These are phyloP conservation scores for Moniliophthora roreri DNA, from an alignment of 1,284 basidiomycete species.

Conservation along the genomic window DNA sequence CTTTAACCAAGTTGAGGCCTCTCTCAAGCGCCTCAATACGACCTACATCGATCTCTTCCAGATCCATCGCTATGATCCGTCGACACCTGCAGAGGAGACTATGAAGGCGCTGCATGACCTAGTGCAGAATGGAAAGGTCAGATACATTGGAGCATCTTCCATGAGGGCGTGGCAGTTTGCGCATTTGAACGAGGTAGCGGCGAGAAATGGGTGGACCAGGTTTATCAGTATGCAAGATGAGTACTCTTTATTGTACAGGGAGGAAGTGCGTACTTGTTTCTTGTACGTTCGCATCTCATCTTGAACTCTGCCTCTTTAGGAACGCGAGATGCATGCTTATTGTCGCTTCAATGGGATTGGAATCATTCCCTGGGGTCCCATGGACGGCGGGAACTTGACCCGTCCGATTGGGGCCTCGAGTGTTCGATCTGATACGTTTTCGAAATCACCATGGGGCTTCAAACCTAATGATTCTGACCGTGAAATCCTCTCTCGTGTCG, in stretches of 20 bases:
- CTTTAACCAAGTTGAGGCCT: slow-evolving; percentile 44
- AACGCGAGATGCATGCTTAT: slow-evolving; percentile 47
- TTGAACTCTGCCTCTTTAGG: slow-evolving; percentile 27
- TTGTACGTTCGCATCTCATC: slow-evolving; percentile 19
- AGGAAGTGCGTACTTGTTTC: slow-evolving; percentile 9
- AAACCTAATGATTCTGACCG: slow-evolving; percentile 29
- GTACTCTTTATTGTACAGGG: slow-evolving; percentile 17
- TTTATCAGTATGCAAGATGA: slow-evolving; percentile 13
- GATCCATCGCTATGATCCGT: slow-evolving; percentile 39
- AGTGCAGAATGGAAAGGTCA: slow-evolving; percentile 37
- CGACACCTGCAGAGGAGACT: slow-evolving; percentile 36
- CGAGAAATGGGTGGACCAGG: slow-evolving; percentile 10
- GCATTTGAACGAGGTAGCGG: slow-evolving; percentile 37
- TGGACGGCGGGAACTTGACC: slow-evolving; percentile 38
- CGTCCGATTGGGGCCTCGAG: slow-evolving; percentile 33
- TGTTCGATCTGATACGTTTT: slow-evolving; percentile 17
- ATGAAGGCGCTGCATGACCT: slow-evolving; percentile 48
- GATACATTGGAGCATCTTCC: slow-evolving; percentile 44
- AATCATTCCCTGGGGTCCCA: slow-evolving; percentile 41
- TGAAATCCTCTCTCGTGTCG: slow-evolving; percentile 39
- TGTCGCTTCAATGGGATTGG: slow-evolving; percentile 47
- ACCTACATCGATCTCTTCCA: slow-evolving; percentile 48
- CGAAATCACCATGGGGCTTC: slow-evolving; percentile 29
- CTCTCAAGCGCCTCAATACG: slow-evolving; percentile 38
- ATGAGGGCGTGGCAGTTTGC: slow-evolving; percentile 34